These are phyloP conservation scores for Mallotus japonicus DNA, from an alignment of 441 rosid species.

Conservation along the genomic window DNA sequence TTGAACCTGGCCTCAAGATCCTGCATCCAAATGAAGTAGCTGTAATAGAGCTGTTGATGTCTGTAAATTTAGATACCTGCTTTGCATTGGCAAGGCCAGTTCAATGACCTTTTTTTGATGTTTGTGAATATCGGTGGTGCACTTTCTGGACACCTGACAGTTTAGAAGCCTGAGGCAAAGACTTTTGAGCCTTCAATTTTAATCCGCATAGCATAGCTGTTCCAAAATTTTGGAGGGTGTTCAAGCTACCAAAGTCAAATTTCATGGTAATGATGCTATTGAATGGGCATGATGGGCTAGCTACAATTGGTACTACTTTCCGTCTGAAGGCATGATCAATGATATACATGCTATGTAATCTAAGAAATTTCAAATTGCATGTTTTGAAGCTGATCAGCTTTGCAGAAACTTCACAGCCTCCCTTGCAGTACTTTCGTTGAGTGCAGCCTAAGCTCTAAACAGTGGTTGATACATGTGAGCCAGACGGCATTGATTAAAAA, in stretches of 20 bases:
- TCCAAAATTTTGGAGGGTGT: neutral
- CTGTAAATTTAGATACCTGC: constrained; percentile 43
- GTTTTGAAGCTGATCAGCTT: too few species aligned
- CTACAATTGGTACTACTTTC: neutral
- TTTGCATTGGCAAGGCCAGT: constrained; percentile 72
- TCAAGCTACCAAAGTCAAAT: neutral
- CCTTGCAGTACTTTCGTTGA: too few species aligned
- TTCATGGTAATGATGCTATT: neutral
- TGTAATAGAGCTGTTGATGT: constrained; percentile 63
- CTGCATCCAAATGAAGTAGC: constrained; percentile 42
- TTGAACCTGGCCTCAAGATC: constrained; percentile 58
- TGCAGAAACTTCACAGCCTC: too few species aligned
- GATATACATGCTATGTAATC: neutral
- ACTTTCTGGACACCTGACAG: neutral
- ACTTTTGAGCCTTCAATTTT: neutral
- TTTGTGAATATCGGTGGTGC: neutral
- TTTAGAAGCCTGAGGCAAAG: neutral
- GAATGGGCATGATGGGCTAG: neutral
- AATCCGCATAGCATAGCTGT: neutral
- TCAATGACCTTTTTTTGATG: constrained; percentile 12
- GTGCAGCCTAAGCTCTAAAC: too few species aligned
- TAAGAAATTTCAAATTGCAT: neutral
- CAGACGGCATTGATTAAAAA: too few species aligned
- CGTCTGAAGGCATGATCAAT: neutral
- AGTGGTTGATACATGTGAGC: too few species aligned